Evolutionary conservation across 306 rosid species (phyloP).

Genomic region (Carpinus fangiana): DNA sequence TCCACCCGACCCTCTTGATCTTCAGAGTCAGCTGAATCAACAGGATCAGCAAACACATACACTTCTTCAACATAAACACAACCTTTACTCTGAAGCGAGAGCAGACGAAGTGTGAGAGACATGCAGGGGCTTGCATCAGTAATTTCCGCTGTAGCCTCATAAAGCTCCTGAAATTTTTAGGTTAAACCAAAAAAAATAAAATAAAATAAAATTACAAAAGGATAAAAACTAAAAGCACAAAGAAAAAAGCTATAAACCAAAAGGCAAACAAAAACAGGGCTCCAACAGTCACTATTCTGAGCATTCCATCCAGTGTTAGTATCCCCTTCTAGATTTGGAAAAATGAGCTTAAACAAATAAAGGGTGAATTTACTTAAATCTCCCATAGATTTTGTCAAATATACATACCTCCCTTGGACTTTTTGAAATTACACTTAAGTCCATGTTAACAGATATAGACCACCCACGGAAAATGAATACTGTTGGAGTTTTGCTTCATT

Average conservation of each 20-base stretch:
- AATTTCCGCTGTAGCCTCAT: constrained; percentile 91
- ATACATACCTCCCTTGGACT: neutral
- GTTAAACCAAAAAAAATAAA: neutral
- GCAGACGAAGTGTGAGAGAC: constrained; percentile 76
- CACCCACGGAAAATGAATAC: neutral
- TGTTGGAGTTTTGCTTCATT: neutral
- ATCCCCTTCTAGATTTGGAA: neutral
- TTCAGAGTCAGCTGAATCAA: constrained; percentile 51
- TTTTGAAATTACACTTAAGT: neutral
- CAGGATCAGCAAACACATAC: constrained; percentile 79
- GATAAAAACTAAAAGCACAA: neutral
- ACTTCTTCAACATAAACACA: constrained; percentile 70
- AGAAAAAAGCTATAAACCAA: neutral
- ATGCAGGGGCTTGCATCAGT: constrained; percentile 69
- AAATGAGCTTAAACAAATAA: neutral
- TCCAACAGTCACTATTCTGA: neutral
- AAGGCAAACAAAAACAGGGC: neutral
- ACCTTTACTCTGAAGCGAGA: constrained; percentile 73
- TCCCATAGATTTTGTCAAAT: neutral
- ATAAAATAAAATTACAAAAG: neutral
- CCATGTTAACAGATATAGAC: neutral
- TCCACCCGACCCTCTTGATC: constrained; percentile 38
- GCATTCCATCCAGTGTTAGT: neutral
- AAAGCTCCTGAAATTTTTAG: constrained; percentile 55
- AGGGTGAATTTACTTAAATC: neutral